Conservation (phyloP, 495 filamentous ascomycete genomes). For the Astrocystis sublimbata region DNA sequence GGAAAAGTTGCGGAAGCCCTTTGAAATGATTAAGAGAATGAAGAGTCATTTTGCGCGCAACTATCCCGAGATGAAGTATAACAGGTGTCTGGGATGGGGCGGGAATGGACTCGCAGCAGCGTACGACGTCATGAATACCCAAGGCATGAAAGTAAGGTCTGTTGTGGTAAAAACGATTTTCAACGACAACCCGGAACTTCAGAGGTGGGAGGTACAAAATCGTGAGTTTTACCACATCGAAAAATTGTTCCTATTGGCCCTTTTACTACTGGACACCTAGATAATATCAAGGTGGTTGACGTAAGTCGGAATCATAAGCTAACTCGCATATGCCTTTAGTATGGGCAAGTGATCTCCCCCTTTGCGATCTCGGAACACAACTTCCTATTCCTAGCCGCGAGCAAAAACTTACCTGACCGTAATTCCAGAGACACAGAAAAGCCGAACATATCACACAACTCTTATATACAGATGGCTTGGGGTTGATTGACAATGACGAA, state of each 20-base stretch:
- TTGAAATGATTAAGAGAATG: not conserved
- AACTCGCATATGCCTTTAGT: not conserved
- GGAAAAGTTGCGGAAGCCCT: not conserved
- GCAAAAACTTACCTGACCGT: not conserved
- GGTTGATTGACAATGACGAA: not conserved
- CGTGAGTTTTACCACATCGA: not conserved
- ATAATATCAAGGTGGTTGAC: not conserved
- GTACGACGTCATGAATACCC: not conserved
- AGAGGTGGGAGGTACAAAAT: not conserved
- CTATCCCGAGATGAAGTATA: not conserved
- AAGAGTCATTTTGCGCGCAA: not conserved
- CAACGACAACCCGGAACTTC: not conserved
- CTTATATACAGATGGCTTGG: not conserved
- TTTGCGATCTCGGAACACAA: not conserved
- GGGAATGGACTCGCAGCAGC: conserved; percentile 9
- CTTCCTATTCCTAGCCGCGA: not conserved
- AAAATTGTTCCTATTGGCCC: not conserved
- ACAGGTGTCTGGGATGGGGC: conserved; percentile 11
- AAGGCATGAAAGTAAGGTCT: not conserved
- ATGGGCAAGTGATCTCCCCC: conserved; percentile 3
- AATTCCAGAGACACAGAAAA: not conserved
- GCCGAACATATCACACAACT: conserved; percentile 10
- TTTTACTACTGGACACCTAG: too few species aligned
- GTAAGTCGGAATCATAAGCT: not conserved
- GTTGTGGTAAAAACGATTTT: conserved; percentile 5